Conservation (phyloP, 2,329 filamentous ascomycete species). For the Trichoderma atroviride region DNA sequence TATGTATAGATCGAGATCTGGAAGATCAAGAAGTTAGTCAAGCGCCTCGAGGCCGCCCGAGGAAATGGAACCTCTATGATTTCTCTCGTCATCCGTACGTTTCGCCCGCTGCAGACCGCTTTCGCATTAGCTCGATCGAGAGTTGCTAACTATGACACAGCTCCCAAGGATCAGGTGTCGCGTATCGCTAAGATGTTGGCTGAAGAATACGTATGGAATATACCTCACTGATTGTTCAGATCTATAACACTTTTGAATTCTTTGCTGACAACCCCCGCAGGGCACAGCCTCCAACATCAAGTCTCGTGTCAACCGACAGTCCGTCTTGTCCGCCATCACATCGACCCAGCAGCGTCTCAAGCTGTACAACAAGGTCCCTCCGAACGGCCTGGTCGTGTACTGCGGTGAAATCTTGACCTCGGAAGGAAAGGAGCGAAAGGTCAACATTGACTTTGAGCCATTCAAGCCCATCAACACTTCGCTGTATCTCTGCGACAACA, state of each 20-base stretch:
- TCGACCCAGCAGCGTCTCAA: conserved; percentile 99
- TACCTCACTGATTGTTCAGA: not conserved
- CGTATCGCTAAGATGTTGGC: conserved; percentile 99
- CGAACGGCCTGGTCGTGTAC: conserved; percentile 97
- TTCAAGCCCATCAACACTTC: conserved; percentile 99
- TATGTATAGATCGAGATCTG: conserved; percentile 70
- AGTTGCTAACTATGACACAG: conserved; percentile 47
- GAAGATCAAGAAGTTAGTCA: conserved; percentile 99
- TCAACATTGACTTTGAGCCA: conserved; percentile 99
- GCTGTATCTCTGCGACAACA: conserved; percentile 99
- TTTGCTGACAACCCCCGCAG: conserved; percentile 49
- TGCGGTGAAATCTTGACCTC: conserved; percentile 99
- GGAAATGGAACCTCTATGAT: conserved; percentile 99
- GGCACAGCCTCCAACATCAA: conserved; percentile 99
- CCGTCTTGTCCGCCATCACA: conserved; percentile 95
- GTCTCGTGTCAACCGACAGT: conserved; percentile 97
- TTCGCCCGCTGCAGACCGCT: conserved; percentile 12
- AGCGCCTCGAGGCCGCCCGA: conserved; percentile 92
- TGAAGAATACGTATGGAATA: conserved; percentile 86
- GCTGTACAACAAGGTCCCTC: conserved; percentile 97
- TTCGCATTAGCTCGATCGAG: conserved; percentile 7
- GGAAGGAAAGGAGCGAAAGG: conserved; percentile 98
- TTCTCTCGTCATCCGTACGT: conserved; percentile 94
- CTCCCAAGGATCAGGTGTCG: conserved; percentile 97
- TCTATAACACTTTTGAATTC: not conserved